Conservation (phyloP, 2,329 filamentous ascomycete genomes). For the Sclerotinia nivalis region DNA sequence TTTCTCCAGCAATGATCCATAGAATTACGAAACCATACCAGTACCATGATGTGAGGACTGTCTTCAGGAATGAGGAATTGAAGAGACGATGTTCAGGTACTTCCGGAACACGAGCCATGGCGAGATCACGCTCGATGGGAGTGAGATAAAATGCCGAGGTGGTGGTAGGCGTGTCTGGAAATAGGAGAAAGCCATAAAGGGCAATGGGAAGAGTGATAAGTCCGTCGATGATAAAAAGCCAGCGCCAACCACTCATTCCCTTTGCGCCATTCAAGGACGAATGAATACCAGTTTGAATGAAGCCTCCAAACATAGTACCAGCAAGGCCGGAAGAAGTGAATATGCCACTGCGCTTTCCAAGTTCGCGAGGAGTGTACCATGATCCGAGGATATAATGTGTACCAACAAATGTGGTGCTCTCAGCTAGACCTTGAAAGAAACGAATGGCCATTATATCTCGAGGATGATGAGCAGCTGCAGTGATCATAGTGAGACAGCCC, state of each 20-base stretch:
- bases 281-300: slow-evolving; percentile 54
- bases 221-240: slow-evolving; percentile 55
- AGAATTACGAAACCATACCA: slow-evolving; percentile 67
- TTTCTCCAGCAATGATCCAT: slow-evolving; percentile 71
- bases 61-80: slow-evolving; percentile 52
- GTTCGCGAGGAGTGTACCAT: slow-evolving; percentile 62
- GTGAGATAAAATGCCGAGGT: slow-evolving; percentile 47
- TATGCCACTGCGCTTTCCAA: slow-evolving; percentile 61
- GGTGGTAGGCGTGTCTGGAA: slow-evolving; percentile 48
- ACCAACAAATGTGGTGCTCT: slow-evolving; percentile 58
- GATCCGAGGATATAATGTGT: slow-evolving; percentile 61
- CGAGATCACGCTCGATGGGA: slow-evolving; percentile 45
- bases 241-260: slow-evolving; percentile 53
- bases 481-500: slow-evolving; percentile 64
- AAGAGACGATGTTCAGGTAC: slow-evolving; percentile 47
- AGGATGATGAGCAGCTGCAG: slow-evolving; percentile 53
- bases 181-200: slow-evolving; percentile 53
- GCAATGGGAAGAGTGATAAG: slow-evolving; percentile 58
- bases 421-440: slow-evolving; percentile 52
- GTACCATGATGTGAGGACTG: slow-evolving; percentile 60
- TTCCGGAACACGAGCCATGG: slow-evolving; percentile 48
- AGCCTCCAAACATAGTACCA: slow-evolving; percentile 62
- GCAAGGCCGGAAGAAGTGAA: slow-evolving; percentile 61
- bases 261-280: slow-evolving; percentile 44
- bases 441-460: slow-evolving; percentile 57